Evolutionary conservation across 495 filamentous ascomycete species (phyloP).

Genomic region (Penicillium cosmopolitanum): DNA sequence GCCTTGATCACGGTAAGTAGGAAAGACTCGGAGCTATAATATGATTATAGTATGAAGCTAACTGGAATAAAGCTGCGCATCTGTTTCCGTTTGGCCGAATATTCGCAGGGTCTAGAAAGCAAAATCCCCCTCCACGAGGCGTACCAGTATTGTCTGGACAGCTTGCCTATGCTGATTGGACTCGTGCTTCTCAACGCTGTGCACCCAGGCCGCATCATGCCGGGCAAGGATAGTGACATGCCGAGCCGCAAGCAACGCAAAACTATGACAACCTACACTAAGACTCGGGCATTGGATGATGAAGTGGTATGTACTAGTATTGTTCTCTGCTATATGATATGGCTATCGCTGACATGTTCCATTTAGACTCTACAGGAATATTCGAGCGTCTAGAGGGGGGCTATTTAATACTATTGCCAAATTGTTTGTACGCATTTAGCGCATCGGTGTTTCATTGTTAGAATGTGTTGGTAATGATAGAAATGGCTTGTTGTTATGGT

Average conservation of each 20-base stretch:
- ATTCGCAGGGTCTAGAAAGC: constrained; percentile 38
- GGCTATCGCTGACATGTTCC: not conserved
- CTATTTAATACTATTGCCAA: no score
- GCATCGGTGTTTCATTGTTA: not conserved
- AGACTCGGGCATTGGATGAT: not conserved
- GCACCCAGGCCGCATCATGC: constrained; percentile 56
- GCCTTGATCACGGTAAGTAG: constrained; percentile 45
- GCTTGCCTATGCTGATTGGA: constrained; percentile 57
- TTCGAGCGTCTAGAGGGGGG: not conserved
- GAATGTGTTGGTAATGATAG: not conserved
- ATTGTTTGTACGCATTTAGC: not conserved
- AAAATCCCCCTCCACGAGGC: constrained; percentile 49
- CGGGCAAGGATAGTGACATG: constrained; percentile 41
- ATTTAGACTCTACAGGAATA: not conserved
- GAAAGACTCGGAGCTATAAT: not conserved
- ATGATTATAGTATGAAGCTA: not conserved
- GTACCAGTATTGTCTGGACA: constrained; percentile 59
- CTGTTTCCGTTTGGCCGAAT: constrained; percentile 62
- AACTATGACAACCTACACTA: not conserved
- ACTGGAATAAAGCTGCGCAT: constrained; percentile 44
- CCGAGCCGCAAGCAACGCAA: constrained; percentile 24
- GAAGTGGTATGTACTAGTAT: constrained; percentile 5
- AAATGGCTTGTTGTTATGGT: not conserved
- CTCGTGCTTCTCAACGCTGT: constrained; percentile 49
- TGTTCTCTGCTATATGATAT: no score